Base-by-base conservation (phyloP, 441 rosid genomes). In the Euphorbia celastroides region DNA sequence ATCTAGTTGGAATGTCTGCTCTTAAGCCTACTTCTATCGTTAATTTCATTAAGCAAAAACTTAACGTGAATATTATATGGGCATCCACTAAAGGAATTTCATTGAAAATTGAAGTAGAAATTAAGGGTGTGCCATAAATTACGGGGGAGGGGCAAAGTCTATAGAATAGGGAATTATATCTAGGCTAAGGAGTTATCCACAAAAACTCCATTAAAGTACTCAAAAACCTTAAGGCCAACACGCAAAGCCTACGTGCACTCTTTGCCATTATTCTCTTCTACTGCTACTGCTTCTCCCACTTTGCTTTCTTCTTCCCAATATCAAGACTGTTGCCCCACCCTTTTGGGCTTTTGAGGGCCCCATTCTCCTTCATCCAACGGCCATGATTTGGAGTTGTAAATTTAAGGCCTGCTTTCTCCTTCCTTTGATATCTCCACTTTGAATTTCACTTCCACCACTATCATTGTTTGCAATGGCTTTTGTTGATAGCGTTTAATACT, bases 211-310 rank as follows among this genome's bases (percentile, higher is more conserved):
- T 36, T 19, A 8, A 42, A 20, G 57, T 64, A 75, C 88, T 81
- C 83, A 71, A 79, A 81, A 81, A 75, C 86, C 78, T 73, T 71
- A 66, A 57, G 50, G 50, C 74, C 74, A 83, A 87, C 93, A 91
- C 96, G 90, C 95, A 90, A 88, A 80, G 78, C 75, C 88, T 80
- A 77, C 86, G 81, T 80, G 79, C 89, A 72, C 84, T 84, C 88
- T 9, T 38, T 75, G 81, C 36, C 80, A 62, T 84, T 84, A 78
- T 84, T 84, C 84, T 62, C 19, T 51, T 51, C 11, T 34, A 65
- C 70, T 74, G 57, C 75, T 50, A 14, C 57, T 60, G 19, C 34
- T 46, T 0, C 61, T 28, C 25, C 9, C 56, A 19, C 56, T 19
- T 51, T 51, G 9, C 34, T 56, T 56, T 6, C 55, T 26, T 60